Evolutionary conservation across 73 alveolate species (phyloP), one percentile per base, ranked within the genome.

Genomic region (Uronychia binucleata): DNA sequence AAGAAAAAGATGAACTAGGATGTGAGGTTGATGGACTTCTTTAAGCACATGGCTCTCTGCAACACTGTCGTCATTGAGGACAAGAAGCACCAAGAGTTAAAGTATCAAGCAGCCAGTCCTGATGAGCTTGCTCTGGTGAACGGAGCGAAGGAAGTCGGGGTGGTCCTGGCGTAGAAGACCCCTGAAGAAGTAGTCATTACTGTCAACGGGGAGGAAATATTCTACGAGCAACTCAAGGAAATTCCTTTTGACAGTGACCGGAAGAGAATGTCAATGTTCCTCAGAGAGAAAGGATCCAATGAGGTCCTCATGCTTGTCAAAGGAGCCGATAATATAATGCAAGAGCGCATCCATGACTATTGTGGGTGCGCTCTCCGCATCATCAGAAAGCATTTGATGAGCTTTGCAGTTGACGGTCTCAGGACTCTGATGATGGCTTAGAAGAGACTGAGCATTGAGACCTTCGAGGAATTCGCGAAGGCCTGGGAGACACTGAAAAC

Each of bases 41-140:
- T 92, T 59, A 89, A 88, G 86, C 79, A 91, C 31, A 86, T 94
- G 30, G 31, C 91, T 0, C 60, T 86, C 31, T 94, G 98, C 46
- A 34, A 93, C 74, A 90, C 96, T 30, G 94, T 93, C 74, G 14
- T n/a, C 30, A 78, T 76, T 34, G 27, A 78, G 31, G 98, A 96
- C 57, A 67, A 80, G 5, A 85, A 81, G 28, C 75, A 84, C n/a
- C 60, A 60, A 27, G 60, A 32, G 74, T 33, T 32, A 35, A 59
- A 82, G 27, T 79, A 77, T 35, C 94, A 86, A 90, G 96, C 96
- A 8, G 86, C 92, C 74, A 82, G 90, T 77, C 98, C 98, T 32
- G 98, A 94, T 90, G 98, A 94, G 88, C 77, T 94, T 28, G 96
- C 98, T 19, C 84, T 94, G 33, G 96, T 94, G 0, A 94, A 87